phyloP scores from a whole-genome alignment of 2,329 filamentous ascomycete genomes.

The Claviceps pazoutovae region DNA sequence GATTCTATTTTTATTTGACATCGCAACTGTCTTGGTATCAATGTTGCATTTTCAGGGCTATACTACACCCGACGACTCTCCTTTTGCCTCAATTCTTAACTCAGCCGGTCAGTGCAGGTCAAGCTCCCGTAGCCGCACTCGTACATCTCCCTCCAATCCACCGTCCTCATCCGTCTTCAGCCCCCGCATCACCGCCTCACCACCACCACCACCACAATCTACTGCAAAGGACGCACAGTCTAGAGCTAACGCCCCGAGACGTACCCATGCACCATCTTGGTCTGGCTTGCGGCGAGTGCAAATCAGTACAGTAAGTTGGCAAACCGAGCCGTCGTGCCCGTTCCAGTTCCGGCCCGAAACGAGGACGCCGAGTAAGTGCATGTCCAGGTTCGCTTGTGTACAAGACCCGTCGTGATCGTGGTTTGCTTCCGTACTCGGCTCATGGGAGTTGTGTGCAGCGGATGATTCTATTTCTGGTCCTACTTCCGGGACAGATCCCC shows the following conservation, averaged over 20 bases:
- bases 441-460: neutral
- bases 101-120: constrained; percentile 16
- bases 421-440: neutral
- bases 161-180: constrained; percentile 12
- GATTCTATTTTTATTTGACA: too few species aligned
- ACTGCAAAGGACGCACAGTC: constrained; percentile 13
- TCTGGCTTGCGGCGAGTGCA: constrained; percentile 17
- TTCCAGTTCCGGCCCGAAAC: constrained; percentile 20
- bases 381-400: neutral
- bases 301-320: constrained; percentile 17
- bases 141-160: constrained; percentile 11
- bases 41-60: too few species aligned
- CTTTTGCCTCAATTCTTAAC: too few species aligned
- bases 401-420: neutral
- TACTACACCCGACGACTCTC: too few species aligned
- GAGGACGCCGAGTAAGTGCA: constrained; percentile 10
- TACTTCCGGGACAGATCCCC: too few species aligned
- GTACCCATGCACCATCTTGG: constrained; percentile 14
- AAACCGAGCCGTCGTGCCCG: constrained; percentile 3
- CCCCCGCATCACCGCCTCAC: constrained; percentile 14
- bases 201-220: constrained; percentile 9
- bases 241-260: constrained; percentile 18
- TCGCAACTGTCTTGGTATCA: too few species aligned
- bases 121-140: constrained; percentile 18
- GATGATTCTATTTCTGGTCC: too few species aligned